Conservation (phyloP, 2,329 filamentous ascomycete species). For the Zalaria obscura region DNA sequence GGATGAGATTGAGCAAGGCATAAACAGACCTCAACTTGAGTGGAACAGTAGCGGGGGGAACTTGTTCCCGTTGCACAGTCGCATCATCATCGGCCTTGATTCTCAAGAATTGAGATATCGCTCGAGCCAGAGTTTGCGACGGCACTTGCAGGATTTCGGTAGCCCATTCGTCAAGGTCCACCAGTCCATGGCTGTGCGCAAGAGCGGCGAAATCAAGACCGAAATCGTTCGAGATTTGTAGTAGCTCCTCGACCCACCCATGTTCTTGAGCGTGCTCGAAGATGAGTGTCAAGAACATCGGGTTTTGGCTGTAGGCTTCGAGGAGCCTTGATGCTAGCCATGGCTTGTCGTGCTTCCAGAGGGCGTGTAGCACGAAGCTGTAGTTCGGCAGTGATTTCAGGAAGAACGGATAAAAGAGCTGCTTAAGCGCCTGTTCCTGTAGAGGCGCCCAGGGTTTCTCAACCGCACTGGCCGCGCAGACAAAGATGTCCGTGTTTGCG, state of each 20-base stretch:
- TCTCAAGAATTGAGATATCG: slow-evolving; percentile 65
- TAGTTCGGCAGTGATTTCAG: slow-evolving; percentile 64
- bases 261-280: slow-evolving; percentile 71
- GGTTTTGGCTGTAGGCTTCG: slow-evolving; percentile 57
- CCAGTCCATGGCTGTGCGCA: slow-evolving; percentile 65
- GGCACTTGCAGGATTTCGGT: slow-evolving; percentile 42
- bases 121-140: slow-evolving; percentile 52
- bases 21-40: slow-evolving; percentile 71
- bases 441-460: slow-evolving; percentile 63
- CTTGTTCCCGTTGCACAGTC: slow-evolving; percentile 57
- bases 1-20: slow-evolving; percentile 62
- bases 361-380: slow-evolving; percentile 77
- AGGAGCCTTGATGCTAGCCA: slow-evolving; percentile 76
- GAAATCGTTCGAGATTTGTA: slow-evolving; percentile 67
- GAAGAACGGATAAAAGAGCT: slow-evolving; percentile 72
- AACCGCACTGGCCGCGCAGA: slow-evolving; percentile 64
- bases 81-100: slow-evolving; percentile 77
- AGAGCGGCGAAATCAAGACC: slow-evolving; percentile 76
- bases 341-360: slow-evolving; percentile 80
- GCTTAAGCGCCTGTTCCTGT: slow-evolving; percentile 60
- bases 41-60: slow-evolving; percentile 53
- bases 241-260: slow-evolving; percentile 70
- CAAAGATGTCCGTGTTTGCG: slow-evolving; percentile 64
- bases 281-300: slow-evolving; percentile 52
- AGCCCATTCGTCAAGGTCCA: slow-evolving; percentile 73